phyloP scores from a whole-genome alignment of 1,284 basidiomycete genomes.

The Boletus mariae region DNA sequence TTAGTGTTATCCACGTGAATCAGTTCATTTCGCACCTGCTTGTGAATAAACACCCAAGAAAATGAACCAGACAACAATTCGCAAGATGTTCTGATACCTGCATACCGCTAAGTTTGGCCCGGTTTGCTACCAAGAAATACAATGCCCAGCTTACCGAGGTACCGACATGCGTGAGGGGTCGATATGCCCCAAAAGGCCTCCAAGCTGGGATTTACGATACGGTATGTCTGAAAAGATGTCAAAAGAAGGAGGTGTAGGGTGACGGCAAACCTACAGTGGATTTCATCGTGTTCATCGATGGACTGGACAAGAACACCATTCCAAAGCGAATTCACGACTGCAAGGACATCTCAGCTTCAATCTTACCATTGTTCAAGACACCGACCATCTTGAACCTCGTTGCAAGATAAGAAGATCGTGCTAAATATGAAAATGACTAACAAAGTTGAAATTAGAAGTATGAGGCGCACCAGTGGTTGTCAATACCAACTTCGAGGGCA shows the following conservation, averaged over 20 bases:
- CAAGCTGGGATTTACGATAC: conserved; percentile 49
- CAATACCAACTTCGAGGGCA: conserved; percentile 32
- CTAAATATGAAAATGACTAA: conserved; percentile 35
- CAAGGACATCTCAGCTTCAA: conserved; percentile 6
- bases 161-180: conserved; percentile 80
- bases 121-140: too few relatives aligned
- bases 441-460: neutral
- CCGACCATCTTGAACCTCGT: conserved; percentile 79
- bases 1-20: neutral
- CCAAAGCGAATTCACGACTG: conserved; percentile 76
- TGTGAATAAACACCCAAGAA: conserved; percentile 86
- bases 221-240: conserved; percentile 49
- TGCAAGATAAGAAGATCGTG: conserved; percentile 82
- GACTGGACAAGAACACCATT: conserved; percentile 76
- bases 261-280: conserved; percentile 53
- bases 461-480: conserved; percentile 61
- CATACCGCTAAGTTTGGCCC: conserved; percentile 1
- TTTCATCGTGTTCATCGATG: conserved; percentile 65
- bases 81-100: conserved; percentile 75
- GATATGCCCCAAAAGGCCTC: conserved; percentile 66
- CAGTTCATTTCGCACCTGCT: conserved; percentile 48
- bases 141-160: conserved; percentile 54
- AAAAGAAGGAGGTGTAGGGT: neutral
- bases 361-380: neutral
- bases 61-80: conserved; percentile 77